phyloP scores from a whole-genome alignment of 2,329 filamentous ascomycete species.

The Fusarium brachygibbosum region DNA sequence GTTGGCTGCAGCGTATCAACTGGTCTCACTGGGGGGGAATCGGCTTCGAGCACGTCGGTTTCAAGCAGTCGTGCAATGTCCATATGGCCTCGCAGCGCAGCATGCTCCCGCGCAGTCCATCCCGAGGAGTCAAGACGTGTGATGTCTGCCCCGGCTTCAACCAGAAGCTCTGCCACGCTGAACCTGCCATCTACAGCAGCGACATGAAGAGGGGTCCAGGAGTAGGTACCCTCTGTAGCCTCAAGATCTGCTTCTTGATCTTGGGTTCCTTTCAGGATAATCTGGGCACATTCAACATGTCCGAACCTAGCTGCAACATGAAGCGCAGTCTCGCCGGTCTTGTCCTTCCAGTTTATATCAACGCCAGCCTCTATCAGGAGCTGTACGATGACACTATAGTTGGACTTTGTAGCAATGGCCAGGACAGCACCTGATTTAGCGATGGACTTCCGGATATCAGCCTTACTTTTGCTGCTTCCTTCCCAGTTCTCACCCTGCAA shows the following conservation, averaged over 20 bases:
- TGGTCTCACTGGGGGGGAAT: slow-evolving; percentile 36
- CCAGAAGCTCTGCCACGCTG: slow-evolving; percentile 79
- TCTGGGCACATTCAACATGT: slow-evolving; percentile 82
- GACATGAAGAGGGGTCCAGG: slow-evolving; percentile 96
- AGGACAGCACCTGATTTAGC: slow-evolving; percentile 90
- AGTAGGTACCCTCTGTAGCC: slow-evolving; percentile 83
- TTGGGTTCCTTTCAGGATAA: slow-evolving; percentile 77
- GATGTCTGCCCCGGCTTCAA: slow-evolving; percentile 82
- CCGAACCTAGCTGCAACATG: slow-evolving; percentile 93
- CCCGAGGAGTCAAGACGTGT: slow-evolving; percentile 85
- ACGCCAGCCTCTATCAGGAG: slow-evolving; percentile 91
- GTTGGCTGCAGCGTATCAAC: slow-evolving; percentile 43
- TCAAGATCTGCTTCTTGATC: slow-evolving; percentile 82
- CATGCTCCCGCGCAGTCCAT: slow-evolving; percentile 95
- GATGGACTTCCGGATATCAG: slow-evolving; percentile 75
- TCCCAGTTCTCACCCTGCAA: slow-evolving; percentile 85
- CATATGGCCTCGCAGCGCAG: slow-evolving; percentile 89
- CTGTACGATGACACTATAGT: slow-evolving; percentile 86
- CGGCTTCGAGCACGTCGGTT: slow-evolving; percentile 59
- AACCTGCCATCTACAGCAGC: slow-evolving; percentile 90
- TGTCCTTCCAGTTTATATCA: slow-evolving; percentile 93
- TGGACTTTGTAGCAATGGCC: slow-evolving; percentile 87
- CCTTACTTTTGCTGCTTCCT: slow-evolving; percentile 71
- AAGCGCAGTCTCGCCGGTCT: slow-evolving; percentile 89
- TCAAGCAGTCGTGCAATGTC: slow-evolving; percentile 79